Evolutionary conservation across 176 grass and related monocot genomes (phyloP), one percentile per base, ranked within the genome.

Genomic region (Oryza officinalis): DNA sequence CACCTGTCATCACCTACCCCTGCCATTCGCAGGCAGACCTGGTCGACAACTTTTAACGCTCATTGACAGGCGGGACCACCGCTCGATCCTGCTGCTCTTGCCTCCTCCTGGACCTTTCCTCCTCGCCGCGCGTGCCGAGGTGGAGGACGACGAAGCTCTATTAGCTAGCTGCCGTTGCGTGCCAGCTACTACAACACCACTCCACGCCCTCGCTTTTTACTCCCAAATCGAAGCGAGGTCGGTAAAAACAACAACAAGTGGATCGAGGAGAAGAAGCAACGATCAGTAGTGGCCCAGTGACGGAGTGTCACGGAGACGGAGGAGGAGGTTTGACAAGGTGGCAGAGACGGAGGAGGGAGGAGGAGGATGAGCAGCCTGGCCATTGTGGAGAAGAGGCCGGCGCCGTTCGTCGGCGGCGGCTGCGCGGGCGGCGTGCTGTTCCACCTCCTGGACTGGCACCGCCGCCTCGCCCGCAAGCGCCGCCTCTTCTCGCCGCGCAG

Each of bases 381-480:
- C 60, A 90, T 99, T n/a, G 88, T 85, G 61, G 96, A 99, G 91
- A 91, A 82, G 88, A 83, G 80, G 82, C 78, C 85, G 82, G 78
- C 85, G 83, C 65, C 67, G 38, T 82, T 88, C 69, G 75, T 71
- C 59, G 71, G 54, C 45, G 67, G 67, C 83, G 63, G 91, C 2
- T 93, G 96, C 78, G 88, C 84, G 0, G 89, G 88, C n/a, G 90
- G 90, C 52, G 71, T 99, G 60, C 92, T 96, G 15, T 87, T 99
- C 82, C 91, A 99, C 81, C 87, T 99, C 41, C 76, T 95, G 5
- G 91, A 94, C 69, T 99, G 96, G 96, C 92, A 99, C 77, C 87
- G 93, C 47, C 88, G 93, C 22, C 89, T 99, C 45, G 87, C 91
- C 0, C 92, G 90, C 90, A 91, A 88, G 69, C 88, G 83, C 28